Percentiles rank a stretch among this genome's conserved stretches.
Evolutionary conservation across 73 alveolate species (phyloP).

Genomic region (Urostyla sp.): DNA sequence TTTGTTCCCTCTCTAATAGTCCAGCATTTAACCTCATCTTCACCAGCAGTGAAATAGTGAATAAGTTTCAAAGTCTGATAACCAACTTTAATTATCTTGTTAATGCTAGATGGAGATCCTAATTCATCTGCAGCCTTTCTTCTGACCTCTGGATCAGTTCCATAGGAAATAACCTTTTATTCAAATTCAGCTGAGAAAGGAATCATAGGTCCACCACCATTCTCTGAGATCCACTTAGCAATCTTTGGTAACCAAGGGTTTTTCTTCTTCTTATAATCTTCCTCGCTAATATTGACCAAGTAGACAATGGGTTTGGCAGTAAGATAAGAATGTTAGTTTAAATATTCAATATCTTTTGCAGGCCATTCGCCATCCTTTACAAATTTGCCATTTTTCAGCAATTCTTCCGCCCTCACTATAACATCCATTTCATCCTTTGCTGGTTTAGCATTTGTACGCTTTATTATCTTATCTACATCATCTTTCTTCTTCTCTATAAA

Average conservation of each 20-base stretch:
- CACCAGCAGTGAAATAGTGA: constrained; percentile 99
- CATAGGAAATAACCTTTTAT: constrained; percentile 67
- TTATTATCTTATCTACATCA: constrained; percentile 90
- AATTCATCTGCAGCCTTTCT: constrained; percentile 72
- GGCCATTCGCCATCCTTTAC: constrained; percentile 95
- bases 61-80: constrained; percentile 92
- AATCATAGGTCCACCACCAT: constrained; percentile 96
- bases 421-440: constrained; percentile 90
- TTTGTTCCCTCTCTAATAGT: constrained; percentile 93
- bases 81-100: constrained; percentile 94
- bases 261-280: constrained; percentile 91
- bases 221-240: constrained; percentile 89
- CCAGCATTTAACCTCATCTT: constrained; percentile 99
- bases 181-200: constrained; percentile 96
- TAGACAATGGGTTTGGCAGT: constrained; percentile 98
- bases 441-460: constrained; percentile 89
- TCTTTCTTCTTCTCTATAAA: constrained; percentile 72
- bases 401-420: constrained; percentile 75
- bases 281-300: constrained; percentile 90
- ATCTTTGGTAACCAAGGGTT: constrained; percentile 94
- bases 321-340: constrained; percentile 89
- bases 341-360: constrained; percentile 92
- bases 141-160: constrained; percentile 80
- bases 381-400: constrained; percentile 81
- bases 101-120: constrained; percentile 86